Evolutionary conservation across 106 monocot species (phyloP).

Genomic region (Chionographis japonica): DNA sequence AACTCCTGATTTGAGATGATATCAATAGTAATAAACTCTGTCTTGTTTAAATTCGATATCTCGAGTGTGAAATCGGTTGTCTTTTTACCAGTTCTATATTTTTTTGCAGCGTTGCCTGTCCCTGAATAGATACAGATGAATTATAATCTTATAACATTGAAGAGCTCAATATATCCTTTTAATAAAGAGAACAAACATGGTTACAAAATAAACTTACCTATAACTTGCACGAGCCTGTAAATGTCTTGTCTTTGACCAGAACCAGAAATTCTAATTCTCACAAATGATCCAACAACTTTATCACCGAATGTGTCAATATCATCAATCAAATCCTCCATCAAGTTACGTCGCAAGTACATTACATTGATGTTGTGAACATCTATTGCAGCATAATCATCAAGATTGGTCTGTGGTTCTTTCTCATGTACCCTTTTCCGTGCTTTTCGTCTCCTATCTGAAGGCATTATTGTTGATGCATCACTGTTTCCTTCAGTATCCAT

Average conservation of each 20-base stretch:
- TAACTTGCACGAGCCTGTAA: conserved; percentile 83
- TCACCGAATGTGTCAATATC: conserved; percentile 58
- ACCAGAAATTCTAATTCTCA: conserved; percentile 85
- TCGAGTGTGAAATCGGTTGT: conserved; percentile 72
- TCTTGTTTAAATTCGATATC: conserved; percentile 87
- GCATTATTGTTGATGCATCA: conserved; percentile 34
- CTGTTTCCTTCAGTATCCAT: conserved; percentile 55
- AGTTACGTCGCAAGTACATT: conserved; percentile 71
- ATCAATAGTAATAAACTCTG: conserved; percentile 68
- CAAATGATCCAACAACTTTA: conserved; percentile 89
- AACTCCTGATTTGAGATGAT: conserved; percentile 96
- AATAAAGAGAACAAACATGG: neutral
- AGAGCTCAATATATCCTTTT: neutral
- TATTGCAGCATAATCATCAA: conserved; percentile 92
- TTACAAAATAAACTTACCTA: conserved; percentile 44
- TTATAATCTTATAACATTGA: neutral
- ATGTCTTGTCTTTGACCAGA: conserved; percentile 66
- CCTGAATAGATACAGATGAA: conserved; percentile 36
- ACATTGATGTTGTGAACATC: conserved; percentile 82
- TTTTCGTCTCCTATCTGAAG: conserved; percentile 53
- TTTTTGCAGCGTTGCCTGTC: conserved; percentile 51
- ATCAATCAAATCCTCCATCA: conserved; percentile 88
- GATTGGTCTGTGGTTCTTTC: conserved; percentile 32
- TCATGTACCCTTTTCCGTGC: conserved; percentile 32
- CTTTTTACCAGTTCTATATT: conserved; percentile 82